Conservation (phyloP, 768 basidiomycete species). For the Lepiota brunneoincarnata region DNA sequence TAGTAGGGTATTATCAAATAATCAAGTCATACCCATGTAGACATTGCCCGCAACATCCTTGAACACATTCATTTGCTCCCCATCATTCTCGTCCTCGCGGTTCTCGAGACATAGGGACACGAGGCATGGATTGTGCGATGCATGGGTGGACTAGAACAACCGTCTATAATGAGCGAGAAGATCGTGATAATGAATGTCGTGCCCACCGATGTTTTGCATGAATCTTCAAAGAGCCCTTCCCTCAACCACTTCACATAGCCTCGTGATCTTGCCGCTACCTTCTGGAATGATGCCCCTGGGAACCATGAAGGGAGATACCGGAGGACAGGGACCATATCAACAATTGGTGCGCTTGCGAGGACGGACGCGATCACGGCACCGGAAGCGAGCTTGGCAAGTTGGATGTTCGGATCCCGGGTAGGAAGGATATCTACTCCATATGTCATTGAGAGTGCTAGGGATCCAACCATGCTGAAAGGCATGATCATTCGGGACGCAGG, state of each 20-base stretch:
- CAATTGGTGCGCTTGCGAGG: constrained; percentile 26
- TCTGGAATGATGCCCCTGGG: constrained; percentile 44
- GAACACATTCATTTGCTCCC: too few relatives aligned
- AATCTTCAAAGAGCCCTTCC: constrained; percentile 28
- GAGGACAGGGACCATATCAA: constrained; percentile 28
- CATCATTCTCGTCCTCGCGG: too few relatives aligned
- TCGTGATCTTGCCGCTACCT: constrained; percentile 15
- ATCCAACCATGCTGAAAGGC: constrained; percentile 21
- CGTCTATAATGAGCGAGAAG: too few relatives aligned
- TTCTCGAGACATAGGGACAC: too few relatives aligned
- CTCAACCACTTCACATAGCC: constrained; percentile 34
- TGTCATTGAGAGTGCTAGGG: constrained; percentile 24
- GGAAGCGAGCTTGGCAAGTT: constrained; percentile 19
- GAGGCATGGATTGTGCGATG: too few relatives aligned
- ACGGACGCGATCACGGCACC: constrained; percentile 20
- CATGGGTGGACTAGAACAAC: too few relatives aligned
- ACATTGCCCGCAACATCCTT: too few relatives aligned
- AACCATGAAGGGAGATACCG: constrained; percentile 44
- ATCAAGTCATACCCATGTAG: neutral
- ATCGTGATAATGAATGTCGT: neutral
- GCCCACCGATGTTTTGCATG: neutral
- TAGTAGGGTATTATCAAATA: constrained; percentile 10
- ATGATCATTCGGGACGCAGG: neutral
- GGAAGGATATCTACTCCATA: constrained; percentile 31
- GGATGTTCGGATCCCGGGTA: constrained; percentile 28